A percentile compares a stretch with the other conserved stretches of the same genome.
phyloP scores from a whole-genome alignment of 345 rosid genomes.

The Salix exigua region DNA sequence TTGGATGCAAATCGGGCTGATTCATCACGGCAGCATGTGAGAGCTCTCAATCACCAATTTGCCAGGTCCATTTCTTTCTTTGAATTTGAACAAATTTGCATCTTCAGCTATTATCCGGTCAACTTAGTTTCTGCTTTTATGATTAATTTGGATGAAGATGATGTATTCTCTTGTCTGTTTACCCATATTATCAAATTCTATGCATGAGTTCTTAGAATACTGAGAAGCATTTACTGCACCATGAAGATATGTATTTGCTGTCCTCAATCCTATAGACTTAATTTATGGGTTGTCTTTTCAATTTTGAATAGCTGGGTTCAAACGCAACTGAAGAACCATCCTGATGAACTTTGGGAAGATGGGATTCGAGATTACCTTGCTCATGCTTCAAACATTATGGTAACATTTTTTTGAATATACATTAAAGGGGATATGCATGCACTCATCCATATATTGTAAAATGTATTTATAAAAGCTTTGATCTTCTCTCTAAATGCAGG shows the following conservation, averaged over 20 bases:
- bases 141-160: background rate
- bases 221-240: background rate
- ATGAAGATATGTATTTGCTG: background rate
- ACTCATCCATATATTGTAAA: background rate
- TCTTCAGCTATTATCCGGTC: background rate
- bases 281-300: background rate
- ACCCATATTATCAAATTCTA: background rate
- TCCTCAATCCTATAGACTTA: background rate
- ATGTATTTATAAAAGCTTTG: background rate
- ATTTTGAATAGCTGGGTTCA: constrained; percentile 79
- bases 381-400: constrained; percentile 78
- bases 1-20: constrained; percentile 63
- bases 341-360: constrained; percentile 99
- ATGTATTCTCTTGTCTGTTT: background rate
- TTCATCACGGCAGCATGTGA: constrained; percentile 73
- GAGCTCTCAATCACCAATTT: constrained; percentile 89
- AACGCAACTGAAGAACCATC: constrained; percentile 78
- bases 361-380: constrained; percentile 69
- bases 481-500: constrained; percentile 39
- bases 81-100: background rate
- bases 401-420: constrained; percentile 18
- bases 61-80: constrained; percentile 53
- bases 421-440: background rate
- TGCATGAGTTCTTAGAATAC: background rate
- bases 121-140: background rate